Base-by-base conservation (phyloP, 2,329 filamentous ascomycete genomes). In the Penicillium sp. region DNA sequence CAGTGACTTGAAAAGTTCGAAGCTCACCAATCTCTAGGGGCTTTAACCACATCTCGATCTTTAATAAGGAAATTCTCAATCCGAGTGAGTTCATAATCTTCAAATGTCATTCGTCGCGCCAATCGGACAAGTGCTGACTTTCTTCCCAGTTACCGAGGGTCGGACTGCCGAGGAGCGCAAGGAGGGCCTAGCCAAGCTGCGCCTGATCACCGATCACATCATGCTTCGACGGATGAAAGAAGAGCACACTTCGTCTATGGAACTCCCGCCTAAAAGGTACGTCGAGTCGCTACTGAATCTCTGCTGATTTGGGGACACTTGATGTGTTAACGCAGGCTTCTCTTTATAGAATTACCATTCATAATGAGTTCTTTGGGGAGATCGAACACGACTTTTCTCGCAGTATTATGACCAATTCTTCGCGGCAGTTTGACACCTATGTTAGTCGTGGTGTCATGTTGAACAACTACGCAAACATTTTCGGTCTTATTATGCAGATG, bases 401-500 rank as follows among this genome's bases (percentile, higher is more conserved):
- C 47, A 95, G 89, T 60, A 95, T 98, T 75, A 98, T 97, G 89
- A 88, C 84, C 12, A 95, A 88, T 64, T 86, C 88, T 6, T 81
- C 85, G 49, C 85, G 93, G 52, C 84, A 90, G 60, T 98, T 97
- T 57, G 88, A 97, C 63, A 97, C 90, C 0, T 98, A 97, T 57
- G 93, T 97, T 34, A 86, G 89, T 13, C 88, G 90, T 54, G 90
- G 90, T 73, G 91, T 97, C 18, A 82, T 98, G 69, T 79, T 98
- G 52, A 90, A 97, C 76, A 95, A 96, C 66, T 97, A 97, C 59
- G 93, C 93, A 73, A 98, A 98, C 67, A 97, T 98, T 56, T 98
- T 98, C 62, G 91, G 90, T 64, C 79, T 98, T 47, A 96, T 98
- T 64, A 97, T 97, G 89, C 90, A 95, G 69, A 97, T 98, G 91